Conservation (phyloP, 305 asterid species). For the Ajuga reptans region DNA sequence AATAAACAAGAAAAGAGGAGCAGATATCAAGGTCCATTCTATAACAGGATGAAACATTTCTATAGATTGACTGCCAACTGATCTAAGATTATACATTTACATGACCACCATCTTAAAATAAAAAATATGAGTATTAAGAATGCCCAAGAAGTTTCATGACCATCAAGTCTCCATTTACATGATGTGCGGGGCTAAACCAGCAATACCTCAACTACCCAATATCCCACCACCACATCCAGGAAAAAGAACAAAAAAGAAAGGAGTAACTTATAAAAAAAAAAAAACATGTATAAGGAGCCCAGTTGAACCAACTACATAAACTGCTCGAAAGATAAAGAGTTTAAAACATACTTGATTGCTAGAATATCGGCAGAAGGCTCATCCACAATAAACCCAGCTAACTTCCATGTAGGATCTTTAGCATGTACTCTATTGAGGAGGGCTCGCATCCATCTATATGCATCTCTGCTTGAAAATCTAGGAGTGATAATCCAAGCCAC, state of each 20-base stretch:
- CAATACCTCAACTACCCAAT: neutral
- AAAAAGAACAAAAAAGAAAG: neutral
- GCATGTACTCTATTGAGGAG: slow-evolving; percentile 68
- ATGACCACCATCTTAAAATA: neutral
- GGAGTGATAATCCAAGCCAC: slow-evolving; percentile 90
- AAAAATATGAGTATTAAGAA: neutral
- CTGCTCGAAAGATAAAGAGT: slow-evolving; percentile 1
- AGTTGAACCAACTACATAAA: slow-evolving; percentile 5
- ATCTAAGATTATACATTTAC: neutral
- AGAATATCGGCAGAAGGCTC: slow-evolving; percentile 67
- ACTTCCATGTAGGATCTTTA: slow-evolving; percentile 88
- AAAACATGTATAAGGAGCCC: neutral
- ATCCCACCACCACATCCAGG: neutral
- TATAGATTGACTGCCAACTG: neutral
- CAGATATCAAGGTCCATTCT: neutral
- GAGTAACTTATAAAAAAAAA: neutral
- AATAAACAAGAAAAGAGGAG: slow-evolving; percentile 6
- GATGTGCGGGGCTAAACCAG: neutral
- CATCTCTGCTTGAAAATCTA: slow-evolving; percentile 51
- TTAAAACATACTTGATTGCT: slow-evolving; percentile 54
- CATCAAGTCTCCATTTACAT: neutral
- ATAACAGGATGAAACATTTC: neutral
- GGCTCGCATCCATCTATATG: slow-evolving; percentile 85
- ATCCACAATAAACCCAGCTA: slow-evolving; percentile 84
- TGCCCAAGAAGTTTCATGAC: neutral